phyloP scores from a whole-genome alignment of 2,329 filamentous ascomycete species.

The Fusarium zealandicum region DNA sequence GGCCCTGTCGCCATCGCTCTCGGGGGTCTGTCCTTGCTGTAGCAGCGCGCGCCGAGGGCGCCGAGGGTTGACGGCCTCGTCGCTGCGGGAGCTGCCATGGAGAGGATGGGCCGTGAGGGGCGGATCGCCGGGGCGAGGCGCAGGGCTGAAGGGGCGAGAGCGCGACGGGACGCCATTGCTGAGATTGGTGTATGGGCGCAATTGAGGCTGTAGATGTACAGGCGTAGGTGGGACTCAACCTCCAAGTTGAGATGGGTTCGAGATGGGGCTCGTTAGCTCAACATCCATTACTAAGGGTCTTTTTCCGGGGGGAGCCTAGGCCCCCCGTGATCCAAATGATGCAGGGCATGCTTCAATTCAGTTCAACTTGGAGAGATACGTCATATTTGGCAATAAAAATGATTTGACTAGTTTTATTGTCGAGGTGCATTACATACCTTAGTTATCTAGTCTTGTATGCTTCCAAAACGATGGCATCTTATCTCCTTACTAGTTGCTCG shows the following conservation, averaged over 20 bases:
- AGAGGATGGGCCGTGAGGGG: constrained; percentile 13
- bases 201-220: neutral
- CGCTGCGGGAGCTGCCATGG: constrained; percentile 6
- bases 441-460: too few species aligned
- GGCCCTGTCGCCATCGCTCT: too few species aligned
- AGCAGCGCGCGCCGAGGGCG: constrained; percentile 12
- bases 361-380: neutral
- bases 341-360: constrained; percentile 1
- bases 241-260: too few species aligned
- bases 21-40: constrained; percentile 21
- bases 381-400: neutral
- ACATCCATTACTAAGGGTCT: constrained; percentile 11
- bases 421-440: too few species aligned
- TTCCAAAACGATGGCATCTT: too few species aligned
- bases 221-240: neutral
- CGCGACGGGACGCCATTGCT: constrained; percentile 33
- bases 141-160: constrained; percentile 25
- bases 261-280: constrained; percentile 3
- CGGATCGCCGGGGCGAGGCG: constrained; percentile 21
- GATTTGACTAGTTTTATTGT: too few species aligned
- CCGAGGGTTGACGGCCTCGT: constrained; percentile 4
- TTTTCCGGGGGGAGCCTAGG: constrained; percentile 3
- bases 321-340: constrained; percentile 5
- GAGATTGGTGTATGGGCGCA: neutral
- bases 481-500: too few species aligned